These are phyloP conservation scores for Trichoderma simmonsii DNA, from an alignment of 2,329 filamentous ascomycete genomes.

Conservation along the genomic window DNA sequence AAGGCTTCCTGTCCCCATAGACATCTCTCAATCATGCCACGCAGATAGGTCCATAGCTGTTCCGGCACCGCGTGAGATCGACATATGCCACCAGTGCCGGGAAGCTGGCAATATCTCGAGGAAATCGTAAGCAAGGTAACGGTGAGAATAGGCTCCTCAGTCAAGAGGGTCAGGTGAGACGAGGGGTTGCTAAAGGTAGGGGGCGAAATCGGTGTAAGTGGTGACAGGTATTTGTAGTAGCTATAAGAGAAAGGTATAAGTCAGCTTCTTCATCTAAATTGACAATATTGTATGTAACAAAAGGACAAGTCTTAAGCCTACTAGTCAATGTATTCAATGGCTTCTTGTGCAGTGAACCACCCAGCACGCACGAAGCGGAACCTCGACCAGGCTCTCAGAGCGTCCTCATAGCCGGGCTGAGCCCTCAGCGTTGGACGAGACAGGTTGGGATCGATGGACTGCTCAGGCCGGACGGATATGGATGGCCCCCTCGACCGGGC, in stretches of 20 bases:
- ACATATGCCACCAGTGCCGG: constrained; percentile 75
- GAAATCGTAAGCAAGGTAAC: constrained; percentile 89
- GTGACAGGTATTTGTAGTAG: constrained; percentile 88
- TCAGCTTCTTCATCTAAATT: background rate
- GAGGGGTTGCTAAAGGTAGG: constrained; percentile 83
- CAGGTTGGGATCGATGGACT: constrained; percentile 46
- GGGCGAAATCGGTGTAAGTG: constrained; percentile 88
- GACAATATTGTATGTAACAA: background rate
- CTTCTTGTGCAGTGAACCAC: constrained; percentile 93
- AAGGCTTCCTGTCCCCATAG: constrained; percentile 97
- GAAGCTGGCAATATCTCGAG: constrained; percentile 78
- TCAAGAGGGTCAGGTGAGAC: constrained; percentile 75
- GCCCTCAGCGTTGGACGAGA: constrained; percentile 43
- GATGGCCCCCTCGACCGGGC: constrained; percentile 17
- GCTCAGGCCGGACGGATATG: constrained; percentile 22
- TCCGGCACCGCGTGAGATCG: constrained; percentile 91
- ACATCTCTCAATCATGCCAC: constrained; percentile 91
- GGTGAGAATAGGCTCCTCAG: constrained; percentile 87
- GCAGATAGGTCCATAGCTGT: constrained; percentile 89
- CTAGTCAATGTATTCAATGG: constrained; percentile 92
- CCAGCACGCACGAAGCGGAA: constrained; percentile 95
- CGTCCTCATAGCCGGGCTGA: constrained; percentile 61
- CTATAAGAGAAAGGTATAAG: constrained; percentile 39
- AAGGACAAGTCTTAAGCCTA: constrained; percentile 41
- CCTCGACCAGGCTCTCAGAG: constrained; percentile 81